phyloP scores from a whole-genome alignment of 2,329 filamentous ascomycete genomes.

The Zymoseptoria tritici region DNA sequence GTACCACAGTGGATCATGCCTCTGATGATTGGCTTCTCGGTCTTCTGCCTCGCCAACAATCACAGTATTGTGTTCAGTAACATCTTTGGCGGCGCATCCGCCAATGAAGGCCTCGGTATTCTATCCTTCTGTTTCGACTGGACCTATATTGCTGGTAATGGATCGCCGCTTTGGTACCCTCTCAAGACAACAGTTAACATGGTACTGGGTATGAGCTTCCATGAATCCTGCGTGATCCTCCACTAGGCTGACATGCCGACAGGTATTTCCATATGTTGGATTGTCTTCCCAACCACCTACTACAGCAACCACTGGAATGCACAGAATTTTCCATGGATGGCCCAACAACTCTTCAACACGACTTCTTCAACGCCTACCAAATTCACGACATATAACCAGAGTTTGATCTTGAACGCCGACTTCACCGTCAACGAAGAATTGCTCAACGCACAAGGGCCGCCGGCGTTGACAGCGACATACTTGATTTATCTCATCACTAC shows the following conservation, averaged over 20 bases:
- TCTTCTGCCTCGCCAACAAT: slow-evolving; percentile 43
- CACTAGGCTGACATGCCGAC: not conserved
- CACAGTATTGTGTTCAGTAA: slow-evolving; percentile 40
- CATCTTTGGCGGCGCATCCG: slow-evolving; percentile 44
- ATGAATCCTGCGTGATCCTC: not conserved
- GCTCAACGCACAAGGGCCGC: slow-evolving; percentile 34
- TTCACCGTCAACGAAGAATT: slow-evolving; percentile 33
- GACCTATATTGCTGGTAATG: slow-evolving; percentile 35
- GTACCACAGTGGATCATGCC: slow-evolving; percentile 44
- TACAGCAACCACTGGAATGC: slow-evolving; percentile 39
- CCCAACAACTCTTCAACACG: slow-evolving; percentile 36
- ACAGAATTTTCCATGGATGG: slow-evolving; percentile 38
- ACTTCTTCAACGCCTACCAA: slow-evolving; percentile 30
- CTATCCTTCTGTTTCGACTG: slow-evolving; percentile 40
- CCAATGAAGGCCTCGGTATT: slow-evolving; percentile 41
- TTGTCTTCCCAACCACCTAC: slow-evolving; percentile 33
- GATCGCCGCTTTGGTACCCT: slow-evolving; percentile 6
- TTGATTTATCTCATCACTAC: slow-evolving; percentile 38
- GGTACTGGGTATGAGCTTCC: slow-evolving; percentile 1
- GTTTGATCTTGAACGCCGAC: slow-evolving; percentile 34
- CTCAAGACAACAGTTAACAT: slow-evolving; percentile 2
- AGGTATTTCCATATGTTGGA: not conserved
- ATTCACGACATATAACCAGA: slow-evolving; percentile 38
- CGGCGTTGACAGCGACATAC: slow-evolving; percentile 34
- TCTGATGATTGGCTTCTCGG: slow-evolving; percentile 34